phyloP scores from a whole-genome alignment of 1,284 basidiomycete genomes.

The Puccinia triticina region DNA sequence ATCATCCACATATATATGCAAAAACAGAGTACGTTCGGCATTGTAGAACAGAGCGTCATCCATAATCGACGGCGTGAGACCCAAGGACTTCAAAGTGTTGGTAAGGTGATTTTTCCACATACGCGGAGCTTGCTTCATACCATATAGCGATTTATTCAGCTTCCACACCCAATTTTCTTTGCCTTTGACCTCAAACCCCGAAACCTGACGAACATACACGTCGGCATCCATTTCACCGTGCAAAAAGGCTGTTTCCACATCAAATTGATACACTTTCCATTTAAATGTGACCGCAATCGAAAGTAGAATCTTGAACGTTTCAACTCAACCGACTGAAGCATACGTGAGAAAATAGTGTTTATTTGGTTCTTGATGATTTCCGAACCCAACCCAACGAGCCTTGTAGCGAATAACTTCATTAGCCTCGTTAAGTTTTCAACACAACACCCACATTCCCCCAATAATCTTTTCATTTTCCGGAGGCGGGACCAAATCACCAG shows the following conservation, averaged over 20 bases:
- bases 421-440: conserved; percentile 16
- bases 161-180: neutral
- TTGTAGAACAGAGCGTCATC: conserved; percentile 10
- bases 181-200: neutral
- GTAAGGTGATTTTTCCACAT: neutral
- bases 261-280: conserved; percentile 25
- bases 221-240: conserved; percentile 22
- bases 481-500: conserved; percentile 1
- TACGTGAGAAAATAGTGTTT: conserved; percentile 21
- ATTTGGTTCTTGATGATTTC: conserved; percentile 19
- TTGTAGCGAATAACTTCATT: conserved; percentile 14
- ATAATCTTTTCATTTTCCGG: conserved; percentile 17
- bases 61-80: neutral
- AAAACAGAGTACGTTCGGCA: neutral
- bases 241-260: conserved; percentile 10
- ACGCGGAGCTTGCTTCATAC: neutral
- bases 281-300: neutral
- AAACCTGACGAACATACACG: conserved; percentile 20
- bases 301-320: conserved; percentile 19
- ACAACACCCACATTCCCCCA: conserved; percentile 38
- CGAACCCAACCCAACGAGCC: conserved; percentile 24
- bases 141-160: conserved; percentile 15
- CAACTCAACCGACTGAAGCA: neutral
- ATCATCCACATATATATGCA: conserved; percentile 31
- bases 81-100: neutral